A percentile compares a stretch with the other conserved stretches of the same genome.
Evolutionary conservation across 2,329 filamentous ascomycete genomes (phyloP).

Genomic region (Fusarium burgessii): DNA sequence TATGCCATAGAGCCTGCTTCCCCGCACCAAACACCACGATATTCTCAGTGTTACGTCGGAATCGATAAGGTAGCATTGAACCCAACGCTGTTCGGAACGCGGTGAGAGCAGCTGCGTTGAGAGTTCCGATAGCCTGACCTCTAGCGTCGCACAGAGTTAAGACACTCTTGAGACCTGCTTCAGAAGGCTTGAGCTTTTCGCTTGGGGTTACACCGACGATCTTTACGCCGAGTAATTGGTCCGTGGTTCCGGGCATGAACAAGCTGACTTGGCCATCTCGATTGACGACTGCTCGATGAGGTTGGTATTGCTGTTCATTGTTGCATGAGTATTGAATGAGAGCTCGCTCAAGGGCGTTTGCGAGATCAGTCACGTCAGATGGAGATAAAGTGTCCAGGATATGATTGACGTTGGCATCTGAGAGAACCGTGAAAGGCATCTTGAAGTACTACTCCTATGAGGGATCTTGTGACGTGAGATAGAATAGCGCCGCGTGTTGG

Average conservation of each 20-base stretch:
- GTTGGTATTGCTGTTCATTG: conserved; percentile 71
- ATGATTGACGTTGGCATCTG: conserved; percentile 39
- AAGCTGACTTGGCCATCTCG: conserved; percentile 72
- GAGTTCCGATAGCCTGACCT: conserved; percentile 69
- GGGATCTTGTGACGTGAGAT: too few relatives aligned
- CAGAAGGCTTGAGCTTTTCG: conserved; percentile 8
- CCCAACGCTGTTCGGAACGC: conserved; percentile 76
- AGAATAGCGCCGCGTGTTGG: not conserved
- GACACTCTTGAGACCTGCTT: conserved; percentile 56
- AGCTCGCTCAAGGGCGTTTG: conserved; percentile 33
- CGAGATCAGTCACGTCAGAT: conserved; percentile 31
- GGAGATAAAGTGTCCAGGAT: conserved; percentile 35
- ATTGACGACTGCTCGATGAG: conserved; percentile 69
- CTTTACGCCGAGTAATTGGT: conserved; percentile 71
- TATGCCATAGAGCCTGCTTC: conserved; percentile 79
- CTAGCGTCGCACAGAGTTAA: conserved; percentile 69
- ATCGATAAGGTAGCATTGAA: conserved; percentile 68
- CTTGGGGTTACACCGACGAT: conserved; percentile 60
- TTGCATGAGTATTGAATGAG: conserved; percentile 67
- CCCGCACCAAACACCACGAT: conserved; percentile 77
- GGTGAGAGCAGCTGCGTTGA: conserved; percentile 76
- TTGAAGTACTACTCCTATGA: not conserved
- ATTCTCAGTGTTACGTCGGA: conserved; percentile 51
- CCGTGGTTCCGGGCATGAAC: conserved; percentile 75
- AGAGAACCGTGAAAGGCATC: conserved; percentile 45